Percentiles rank a stretch among this genome's conserved stretches.
Evolutionary conservation across 2,329 filamentous ascomycete genomes (phyloP).

Genomic region (Didymella lethalis): DNA sequence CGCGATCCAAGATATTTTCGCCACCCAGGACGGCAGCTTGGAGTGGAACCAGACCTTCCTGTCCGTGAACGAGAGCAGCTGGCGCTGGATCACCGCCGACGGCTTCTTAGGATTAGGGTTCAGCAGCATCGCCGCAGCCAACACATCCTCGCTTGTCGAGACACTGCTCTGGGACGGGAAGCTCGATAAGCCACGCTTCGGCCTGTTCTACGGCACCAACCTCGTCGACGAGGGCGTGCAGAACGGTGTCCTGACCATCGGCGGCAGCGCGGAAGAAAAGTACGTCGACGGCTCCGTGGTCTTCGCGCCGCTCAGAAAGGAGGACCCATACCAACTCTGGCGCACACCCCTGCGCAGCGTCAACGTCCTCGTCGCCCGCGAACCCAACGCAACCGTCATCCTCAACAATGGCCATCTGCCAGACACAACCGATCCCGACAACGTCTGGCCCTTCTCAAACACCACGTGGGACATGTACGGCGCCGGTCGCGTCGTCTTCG

Average conservation of each 20-base stretch:
- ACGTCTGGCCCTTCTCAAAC: slow-evolving; percentile 17
- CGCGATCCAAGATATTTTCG: slow-evolving; percentile 24
- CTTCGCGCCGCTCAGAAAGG: slow-evolving; percentile 24
- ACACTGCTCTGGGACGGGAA: slow-evolving; percentile 27
- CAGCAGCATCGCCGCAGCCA: slow-evolving; percentile 27
- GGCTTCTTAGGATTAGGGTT: slow-evolving; percentile 32
- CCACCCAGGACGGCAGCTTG: slow-evolving; percentile 6
- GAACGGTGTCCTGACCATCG: slow-evolving; percentile 30
- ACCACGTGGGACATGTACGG: slow-evolving; percentile 16
- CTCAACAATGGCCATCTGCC: slow-evolving; percentile 15
- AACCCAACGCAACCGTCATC: slow-evolving; percentile 18
- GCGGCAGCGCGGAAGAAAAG: slow-evolving; percentile 56
- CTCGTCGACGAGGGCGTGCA: slow-evolving; percentile 11
- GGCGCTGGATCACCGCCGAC: slow-evolving; percentile 31
- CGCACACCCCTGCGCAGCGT: slow-evolving; percentile 25
- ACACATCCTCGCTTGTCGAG: slow-evolving; percentile 26
- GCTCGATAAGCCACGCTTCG: slow-evolving; percentile 27
- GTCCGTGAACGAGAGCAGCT: slow-evolving; percentile 24
- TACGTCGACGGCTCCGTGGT: slow-evolving; percentile 71
- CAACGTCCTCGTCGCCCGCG: slow-evolving; percentile 17
- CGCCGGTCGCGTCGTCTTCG: slow-evolving; percentile 23
- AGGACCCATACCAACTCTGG: slow-evolving; percentile 28
- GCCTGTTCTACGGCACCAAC: slow-evolving; percentile 29
- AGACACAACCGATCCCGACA: slow-evolving; percentile 5
- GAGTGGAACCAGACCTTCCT: slow-evolving; percentile 35